Conservation (phyloP, 2,329 filamentous ascomycete species). For the Exophiala calicioides region DNA sequence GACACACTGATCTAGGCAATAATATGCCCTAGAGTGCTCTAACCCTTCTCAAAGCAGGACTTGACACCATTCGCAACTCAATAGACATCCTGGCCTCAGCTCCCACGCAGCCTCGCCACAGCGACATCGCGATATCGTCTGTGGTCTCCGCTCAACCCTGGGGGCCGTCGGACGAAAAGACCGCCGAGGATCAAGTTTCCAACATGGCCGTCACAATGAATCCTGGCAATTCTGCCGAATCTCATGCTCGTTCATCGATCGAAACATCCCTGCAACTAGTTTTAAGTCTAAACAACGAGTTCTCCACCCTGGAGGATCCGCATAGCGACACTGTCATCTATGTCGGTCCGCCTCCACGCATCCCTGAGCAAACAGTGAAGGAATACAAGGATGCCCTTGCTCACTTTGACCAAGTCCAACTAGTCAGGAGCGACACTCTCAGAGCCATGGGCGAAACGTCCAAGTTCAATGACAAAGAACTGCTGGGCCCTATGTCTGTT, state of each 20-base stretch:
- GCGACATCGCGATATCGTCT: too few relatives aligned
- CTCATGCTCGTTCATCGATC: neutral
- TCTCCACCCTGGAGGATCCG: slow-evolving; percentile 20
- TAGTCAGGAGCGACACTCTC: slow-evolving; percentile 38
- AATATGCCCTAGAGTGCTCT: too few relatives aligned
- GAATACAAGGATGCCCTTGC: slow-evolving; percentile 24
- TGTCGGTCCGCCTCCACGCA: slow-evolving; percentile 37
- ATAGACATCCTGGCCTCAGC: too few relatives aligned
- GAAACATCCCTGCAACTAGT: slow-evolving; percentile 6
- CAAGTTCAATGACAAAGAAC: slow-evolving; percentile 32
- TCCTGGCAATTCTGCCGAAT: too few relatives aligned
- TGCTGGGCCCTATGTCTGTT: slow-evolving; percentile 35
- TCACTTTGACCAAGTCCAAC: slow-evolving; percentile 34
- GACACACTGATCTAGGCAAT: too few relatives aligned
- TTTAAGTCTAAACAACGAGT: slow-evolving; percentile 29
- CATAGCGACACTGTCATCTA: slow-evolving; percentile 42
- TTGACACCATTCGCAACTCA: too few relatives aligned
- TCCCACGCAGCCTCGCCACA: too few relatives aligned
- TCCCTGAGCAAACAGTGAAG: slow-evolving; percentile 16
- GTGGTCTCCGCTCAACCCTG: too few relatives aligned
- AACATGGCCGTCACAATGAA: neutral
- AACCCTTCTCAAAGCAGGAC: too few relatives aligned
- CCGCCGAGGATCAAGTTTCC: too few relatives aligned
- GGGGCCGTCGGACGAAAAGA: too few relatives aligned
- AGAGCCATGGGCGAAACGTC: slow-evolving; percentile 32